Conservation (phyloP, 73 alveolate species). For the Tetrahymena elliotti region DNA sequence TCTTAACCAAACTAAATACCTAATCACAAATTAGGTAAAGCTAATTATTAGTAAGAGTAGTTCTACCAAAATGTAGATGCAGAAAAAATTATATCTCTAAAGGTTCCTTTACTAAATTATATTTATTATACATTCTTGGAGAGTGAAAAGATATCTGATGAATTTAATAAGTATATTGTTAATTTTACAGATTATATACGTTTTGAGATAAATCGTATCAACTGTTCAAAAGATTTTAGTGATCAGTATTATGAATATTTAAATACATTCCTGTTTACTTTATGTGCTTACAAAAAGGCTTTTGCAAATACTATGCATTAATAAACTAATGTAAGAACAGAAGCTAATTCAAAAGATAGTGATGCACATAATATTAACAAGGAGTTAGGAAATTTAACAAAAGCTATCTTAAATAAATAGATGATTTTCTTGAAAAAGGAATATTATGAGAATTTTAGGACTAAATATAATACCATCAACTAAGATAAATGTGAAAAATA, state of each 20-base stretch:
- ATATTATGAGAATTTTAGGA: background rate
- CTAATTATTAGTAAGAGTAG: background rate
- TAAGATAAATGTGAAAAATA: background rate
- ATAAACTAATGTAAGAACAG: background rate
- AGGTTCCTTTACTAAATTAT: conserved; percentile 22
- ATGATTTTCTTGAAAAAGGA: background rate
- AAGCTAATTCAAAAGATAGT: background rate
- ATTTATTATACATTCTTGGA: conserved; percentile 26
- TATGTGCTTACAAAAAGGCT: background rate
- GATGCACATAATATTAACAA: background rate
- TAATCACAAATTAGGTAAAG: background rate
- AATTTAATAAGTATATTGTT: conserved; percentile 9
- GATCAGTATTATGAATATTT: conserved; percentile 21
- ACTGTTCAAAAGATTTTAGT: background rate
- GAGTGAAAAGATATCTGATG: conserved; percentile 40
- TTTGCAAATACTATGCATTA: background rate
- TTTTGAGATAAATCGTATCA: conserved; percentile 11
- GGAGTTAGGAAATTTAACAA: background rate
- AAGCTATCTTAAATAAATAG: background rate
- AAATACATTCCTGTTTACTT: background rate
- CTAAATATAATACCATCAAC: background rate
- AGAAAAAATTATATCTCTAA: background rate
- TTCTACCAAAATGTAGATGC: background rate
- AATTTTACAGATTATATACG: conserved; percentile 15
- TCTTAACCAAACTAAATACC: background rate